Evolutionary conservation across 768 basidiomycete species (phyloP).

Genomic region (Tricholoma sp.): DNA sequence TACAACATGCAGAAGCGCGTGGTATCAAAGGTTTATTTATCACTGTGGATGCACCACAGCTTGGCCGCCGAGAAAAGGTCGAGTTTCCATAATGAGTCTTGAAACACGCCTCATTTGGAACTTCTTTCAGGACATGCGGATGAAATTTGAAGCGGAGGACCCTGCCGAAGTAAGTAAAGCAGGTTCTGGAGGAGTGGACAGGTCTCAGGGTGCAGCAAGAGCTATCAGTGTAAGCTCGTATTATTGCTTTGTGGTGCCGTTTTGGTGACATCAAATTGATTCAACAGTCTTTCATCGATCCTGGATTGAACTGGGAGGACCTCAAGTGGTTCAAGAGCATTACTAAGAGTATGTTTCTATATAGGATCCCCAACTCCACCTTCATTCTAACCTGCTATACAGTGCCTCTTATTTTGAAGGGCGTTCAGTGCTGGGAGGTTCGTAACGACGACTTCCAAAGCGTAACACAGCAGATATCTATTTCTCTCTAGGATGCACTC

Average conservation of each 20-base stretch:
- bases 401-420: slow-evolving; percentile 92
- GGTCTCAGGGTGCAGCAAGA: slow-evolving; percentile 87
- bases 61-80: slow-evolving; percentile 87
- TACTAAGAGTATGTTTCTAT: slow-evolving; percentile 46
- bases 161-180: slow-evolving; percentile 49
- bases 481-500: slow-evolving; percentile 58
- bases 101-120: background rate
- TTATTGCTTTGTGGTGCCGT: slow-evolving; percentile 15
- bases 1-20: slow-evolving; percentile 85
- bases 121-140: slow-evolving; percentile 73
- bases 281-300: slow-evolving; percentile 87
- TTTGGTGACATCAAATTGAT: background rate
- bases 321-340: slow-evolving; percentile 78
- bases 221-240: slow-evolving; percentile 69
- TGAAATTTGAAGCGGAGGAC: slow-evolving; percentile 87
- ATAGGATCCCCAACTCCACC: slow-evolving; percentile 22
- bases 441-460: background rate
- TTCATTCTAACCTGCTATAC: slow-evolving; percentile 13
- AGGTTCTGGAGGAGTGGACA: slow-evolving; percentile 58
- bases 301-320: slow-evolving; percentile 82
- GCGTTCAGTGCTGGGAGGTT: slow-evolving; percentile 82
- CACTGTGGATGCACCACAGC: slow-evolving; percentile 95
- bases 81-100: background rate
- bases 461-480: background rate
- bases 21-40: slow-evolving; percentile 95